Conservation (phyloP, 2,329 filamentous ascomycete species). For the Myriosclerotinia duriaeana region DNA sequence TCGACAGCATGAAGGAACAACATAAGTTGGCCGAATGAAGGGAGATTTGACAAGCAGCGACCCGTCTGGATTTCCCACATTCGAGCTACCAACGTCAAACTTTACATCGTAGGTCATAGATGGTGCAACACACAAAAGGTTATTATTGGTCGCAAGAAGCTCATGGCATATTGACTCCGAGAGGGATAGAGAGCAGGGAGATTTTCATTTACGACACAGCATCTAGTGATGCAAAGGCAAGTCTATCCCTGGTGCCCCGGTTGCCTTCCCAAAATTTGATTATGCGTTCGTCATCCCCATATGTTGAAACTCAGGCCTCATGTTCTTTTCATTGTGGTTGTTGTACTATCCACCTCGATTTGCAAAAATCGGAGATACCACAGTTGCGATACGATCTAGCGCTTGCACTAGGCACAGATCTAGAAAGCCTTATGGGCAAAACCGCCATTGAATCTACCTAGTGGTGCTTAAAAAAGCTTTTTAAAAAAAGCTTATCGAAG, state of each 20-base stretch:
- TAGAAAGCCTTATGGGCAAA: not conserved
- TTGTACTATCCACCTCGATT: too few relatives aligned
- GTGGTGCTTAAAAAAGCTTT: not conserved
- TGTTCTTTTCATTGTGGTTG: too few relatives aligned
- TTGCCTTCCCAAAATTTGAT: not conserved
- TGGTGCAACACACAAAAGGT: not conserved
- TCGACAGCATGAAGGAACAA: not conserved
- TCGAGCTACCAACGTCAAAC: not conserved
- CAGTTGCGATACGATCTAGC: too few relatives aligned
- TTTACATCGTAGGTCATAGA: not conserved
- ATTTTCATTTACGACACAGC: not conserved
- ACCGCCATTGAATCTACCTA: not conserved
- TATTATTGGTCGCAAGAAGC: too few relatives aligned
- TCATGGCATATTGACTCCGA: not conserved
- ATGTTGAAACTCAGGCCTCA: not conserved
- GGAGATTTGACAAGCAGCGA: not conserved
- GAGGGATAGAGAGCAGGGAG: not conserved
- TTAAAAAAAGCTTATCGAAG: not conserved
- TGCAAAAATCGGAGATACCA: too few relatives aligned
- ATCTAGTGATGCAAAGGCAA: not conserved
- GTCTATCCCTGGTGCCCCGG: too few relatives aligned
- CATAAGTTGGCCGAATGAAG: not conserved
- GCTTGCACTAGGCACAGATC: not conserved
- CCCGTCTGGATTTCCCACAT: too few relatives aligned
- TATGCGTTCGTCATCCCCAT: not conserved